Conservation (phyloP, 2,329 filamentous ascomycete species). For the Ophiognomonia clavigignenti-juglandacearum region DNA sequence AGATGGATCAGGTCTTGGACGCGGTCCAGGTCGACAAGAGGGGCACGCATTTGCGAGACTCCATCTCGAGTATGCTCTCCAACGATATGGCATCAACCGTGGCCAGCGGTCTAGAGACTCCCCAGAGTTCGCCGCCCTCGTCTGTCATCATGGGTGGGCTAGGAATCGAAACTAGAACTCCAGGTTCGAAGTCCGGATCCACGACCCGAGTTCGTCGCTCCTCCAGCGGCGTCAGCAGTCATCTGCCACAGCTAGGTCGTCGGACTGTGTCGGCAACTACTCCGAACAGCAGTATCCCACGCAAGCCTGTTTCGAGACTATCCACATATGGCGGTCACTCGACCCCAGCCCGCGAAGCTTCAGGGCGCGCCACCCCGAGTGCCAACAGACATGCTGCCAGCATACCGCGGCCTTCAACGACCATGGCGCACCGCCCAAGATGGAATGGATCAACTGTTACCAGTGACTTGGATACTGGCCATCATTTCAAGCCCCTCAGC, state of each 20-base stretch:
- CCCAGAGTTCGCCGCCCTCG: constrained; percentile 61
- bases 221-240: constrained; percentile 38
- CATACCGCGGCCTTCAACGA: constrained; percentile 40
- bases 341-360: constrained; percentile 34
- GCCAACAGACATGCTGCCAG: constrained; percentile 27
- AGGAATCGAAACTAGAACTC: constrained; percentile 28
- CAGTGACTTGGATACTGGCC: constrained; percentile 58
- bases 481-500: constrained; percentile 61
- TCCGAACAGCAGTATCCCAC: constrained; percentile 32
- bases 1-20: constrained; percentile 71
- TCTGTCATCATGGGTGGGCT: constrained; percentile 56
- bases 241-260: constrained; percentile 40
- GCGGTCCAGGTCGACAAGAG: constrained; percentile 61
- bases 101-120: constrained; percentile 66
- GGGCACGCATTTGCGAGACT: constrained; percentile 79
- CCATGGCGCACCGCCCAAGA: constrained; percentile 55
- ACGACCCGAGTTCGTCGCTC: constrained; percentile 32
- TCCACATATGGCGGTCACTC: constrained; percentile 37
- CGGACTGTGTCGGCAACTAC: constrained; percentile 44
- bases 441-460: constrained; percentile 70
- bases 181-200: constrained; percentile 32
- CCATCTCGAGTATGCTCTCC: constrained; percentile 86
- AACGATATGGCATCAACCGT: constrained; percentile 66
- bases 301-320: constrained; percentile 39
- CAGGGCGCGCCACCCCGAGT: constrained; percentile 50